phyloP scores from a whole-genome alignment of 441 rosid genomes.

The Eutrema salsugineum region DNA sequence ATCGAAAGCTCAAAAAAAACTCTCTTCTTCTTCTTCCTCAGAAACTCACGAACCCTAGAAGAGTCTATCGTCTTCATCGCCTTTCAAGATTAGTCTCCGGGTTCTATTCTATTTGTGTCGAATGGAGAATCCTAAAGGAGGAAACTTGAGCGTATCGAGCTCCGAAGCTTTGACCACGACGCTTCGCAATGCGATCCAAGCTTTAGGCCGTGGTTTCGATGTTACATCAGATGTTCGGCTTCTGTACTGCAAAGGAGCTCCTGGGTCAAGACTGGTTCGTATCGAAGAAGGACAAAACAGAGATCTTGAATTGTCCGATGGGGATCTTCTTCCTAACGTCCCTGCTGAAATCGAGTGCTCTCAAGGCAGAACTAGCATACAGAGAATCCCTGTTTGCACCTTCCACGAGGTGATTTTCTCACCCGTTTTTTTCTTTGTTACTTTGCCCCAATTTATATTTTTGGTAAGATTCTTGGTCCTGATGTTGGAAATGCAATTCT shows the following conservation, averaged over 20 bases:
- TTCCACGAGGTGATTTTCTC: constrained; percentile 69
- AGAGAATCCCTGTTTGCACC: constrained; percentile 59
- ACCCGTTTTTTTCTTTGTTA: neutral
- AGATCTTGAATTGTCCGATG: constrained; percentile 62
- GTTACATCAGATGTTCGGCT: constrained; percentile 95
- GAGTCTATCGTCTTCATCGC: neutral
- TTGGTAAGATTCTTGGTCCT: neutral
- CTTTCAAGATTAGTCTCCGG: neutral
- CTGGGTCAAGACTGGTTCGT: constrained; percentile 85
- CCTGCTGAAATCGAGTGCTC: constrained; percentile 73
- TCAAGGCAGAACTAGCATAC: constrained; percentile 35
- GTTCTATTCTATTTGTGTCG: neutral
- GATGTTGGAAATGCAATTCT: neutral
- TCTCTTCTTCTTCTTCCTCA: neutral
- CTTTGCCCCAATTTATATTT: neutral
- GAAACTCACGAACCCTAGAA: constrained; percentile 22
- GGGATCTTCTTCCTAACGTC: constrained; percentile 50
- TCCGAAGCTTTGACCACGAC: constrained; percentile 75
- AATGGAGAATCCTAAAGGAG: constrained; percentile 35
- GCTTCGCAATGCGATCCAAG: constrained; percentile 81
- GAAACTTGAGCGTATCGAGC: constrained; percentile 38
- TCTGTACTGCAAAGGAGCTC: constrained; percentile 90
- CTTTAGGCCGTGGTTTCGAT: constrained; percentile 95
- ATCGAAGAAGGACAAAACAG: constrained; percentile 59
- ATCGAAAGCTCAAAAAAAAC: constrained; percentile 18